A percentile compares a stretch with the other conserved stretches of the same genome.
phyloP scores from a whole-genome alignment of 2,329 filamentous ascomycete genomes.

The Colletotrichum sp. region DNA sequence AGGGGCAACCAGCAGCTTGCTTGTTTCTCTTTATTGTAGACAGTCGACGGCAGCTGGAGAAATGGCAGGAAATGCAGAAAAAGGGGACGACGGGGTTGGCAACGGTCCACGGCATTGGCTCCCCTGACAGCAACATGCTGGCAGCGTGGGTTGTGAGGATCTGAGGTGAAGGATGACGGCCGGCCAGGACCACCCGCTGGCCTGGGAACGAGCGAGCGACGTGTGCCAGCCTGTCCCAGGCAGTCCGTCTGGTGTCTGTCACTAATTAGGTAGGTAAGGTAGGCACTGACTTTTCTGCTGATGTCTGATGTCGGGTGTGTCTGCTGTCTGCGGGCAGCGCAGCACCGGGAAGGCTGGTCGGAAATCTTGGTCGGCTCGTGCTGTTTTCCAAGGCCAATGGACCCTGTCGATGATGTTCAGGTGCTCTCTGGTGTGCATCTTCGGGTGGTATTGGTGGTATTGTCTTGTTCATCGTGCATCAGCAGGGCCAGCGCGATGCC shows the following conservation, averaged over 20 bases:
- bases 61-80: background rate
- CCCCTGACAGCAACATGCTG: background rate
- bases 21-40: background rate
- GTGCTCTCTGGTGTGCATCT: background rate
- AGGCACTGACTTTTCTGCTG: slow-evolving; percentile 12
- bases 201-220: slow-evolving; percentile 13
- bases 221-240: slow-evolving; percentile 9
- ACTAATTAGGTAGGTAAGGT: background rate
- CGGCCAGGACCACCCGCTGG: slow-evolving; percentile 5
- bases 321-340: background rate
- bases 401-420: background rate
- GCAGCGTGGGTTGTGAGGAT: background rate
- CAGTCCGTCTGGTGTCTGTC: slow-evolving; percentile 8
- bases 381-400: background rate
- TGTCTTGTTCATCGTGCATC: slow-evolving; percentile 14
- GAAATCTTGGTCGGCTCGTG: background rate
- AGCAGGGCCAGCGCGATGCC: slow-evolving; percentile 4
- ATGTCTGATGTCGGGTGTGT: background rate
- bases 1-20: background rate
- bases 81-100: background rate
- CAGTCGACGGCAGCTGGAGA: background rate
- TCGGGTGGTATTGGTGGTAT: slow-evolving; percentile 1
- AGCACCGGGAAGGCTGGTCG: background rate
- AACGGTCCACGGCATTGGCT: background rate
- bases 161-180: background rate